Evolutionary conservation across 1,284 basidiomycete genomes (phyloP).

Genomic region (Ustilago cynodontis): DNA sequence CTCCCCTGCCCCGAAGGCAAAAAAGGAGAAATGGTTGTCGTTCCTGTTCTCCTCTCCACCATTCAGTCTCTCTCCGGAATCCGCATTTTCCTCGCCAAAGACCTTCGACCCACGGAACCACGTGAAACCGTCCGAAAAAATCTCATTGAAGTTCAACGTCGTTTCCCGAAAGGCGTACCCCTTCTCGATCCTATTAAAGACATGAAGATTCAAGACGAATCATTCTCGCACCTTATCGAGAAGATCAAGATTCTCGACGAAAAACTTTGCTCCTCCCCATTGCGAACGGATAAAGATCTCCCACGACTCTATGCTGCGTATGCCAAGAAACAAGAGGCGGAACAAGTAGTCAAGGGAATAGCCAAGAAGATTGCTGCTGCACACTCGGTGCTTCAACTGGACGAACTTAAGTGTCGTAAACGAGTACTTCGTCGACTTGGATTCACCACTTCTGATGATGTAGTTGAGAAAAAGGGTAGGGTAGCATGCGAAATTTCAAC

Average conservation of each 20-base stretch:
- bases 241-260: conserved; percentile 63
- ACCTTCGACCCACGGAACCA: conserved; percentile 81
- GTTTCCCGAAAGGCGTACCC: conserved; percentile 86
- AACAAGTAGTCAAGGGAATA: conserved; percentile 79
- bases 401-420: conserved; percentile 96
- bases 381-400: conserved; percentile 92
- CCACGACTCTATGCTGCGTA: conserved; percentile 82
- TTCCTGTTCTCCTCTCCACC: conserved; percentile 89
- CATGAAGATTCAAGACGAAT: conserved; percentile 95
- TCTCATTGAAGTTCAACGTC: conserved; percentile 86
- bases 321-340: conserved; percentile 80
- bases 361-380: conserved; percentile 89
- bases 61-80: conserved; percentile 88
- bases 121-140: conserved; percentile 90
- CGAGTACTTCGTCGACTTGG: conserved; percentile 90
- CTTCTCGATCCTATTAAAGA: conserved; percentile 92
- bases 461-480: conserved; percentile 96
- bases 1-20: conserved; percentile 50
- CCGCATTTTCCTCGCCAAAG: conserved; percentile 89
- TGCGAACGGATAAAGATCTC: conserved; percentile 76
- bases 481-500: conserved; percentile 99
- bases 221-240: conserved; percentile 80
- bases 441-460: conserved; percentile 88
- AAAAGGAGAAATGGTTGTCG: conserved; percentile 78
- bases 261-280: conserved; percentile 44